Base-by-base conservation (phyloP, 352 stramenopile genomes). In the Phytopythium litorale region DNA sequence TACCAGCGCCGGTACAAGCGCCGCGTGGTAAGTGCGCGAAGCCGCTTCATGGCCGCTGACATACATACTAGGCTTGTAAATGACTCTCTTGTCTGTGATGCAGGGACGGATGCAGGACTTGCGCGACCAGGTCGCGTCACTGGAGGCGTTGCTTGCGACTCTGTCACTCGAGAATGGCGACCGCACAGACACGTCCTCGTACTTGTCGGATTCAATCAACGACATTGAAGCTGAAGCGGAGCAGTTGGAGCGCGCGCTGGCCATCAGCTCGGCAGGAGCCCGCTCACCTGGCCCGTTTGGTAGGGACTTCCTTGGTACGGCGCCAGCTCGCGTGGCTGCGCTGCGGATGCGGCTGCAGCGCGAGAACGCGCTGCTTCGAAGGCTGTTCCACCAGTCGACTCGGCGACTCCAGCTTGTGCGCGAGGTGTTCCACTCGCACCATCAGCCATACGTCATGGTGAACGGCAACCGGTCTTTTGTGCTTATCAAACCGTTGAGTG, bases 1-100 rank as follows among this genome's bases (percentile, higher is more conserved):
- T 58, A 45, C 33, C 52, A 45, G 33, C 52, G 52, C 30, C 30
- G 33, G 13, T 58, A 58, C 52, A 33, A 46, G 19, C 52, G 52
- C 6, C 30, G 52, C 28, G 32, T 58, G 32, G 52, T 58, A 12
- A 5, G 52, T 33, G 8, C 16, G 30, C n/a, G 1, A 7, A 4
- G 35, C 0, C 18, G 21, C 15, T 28, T 33, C 46, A 32, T n/a
- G 16, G 21, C 9, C 6, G 21, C 3, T 3, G 46, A 21, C 23
- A 18, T 46, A 2, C 16, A 1, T 8, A 12, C 40, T 1, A 50
- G 43, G 43, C 28, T 8, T 25, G 5, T 30, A 16, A 25, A 0
- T 1, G 9, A 19, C 8, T 21, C 28, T 1, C 25, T 5, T 25
- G 25, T 25, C 49, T 15, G 6, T 43, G 37, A 25, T 33, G 13